phyloP scores from a whole-genome alignment of 2,329 filamentous ascomycete species.

The Beauveria varroae region DNA sequence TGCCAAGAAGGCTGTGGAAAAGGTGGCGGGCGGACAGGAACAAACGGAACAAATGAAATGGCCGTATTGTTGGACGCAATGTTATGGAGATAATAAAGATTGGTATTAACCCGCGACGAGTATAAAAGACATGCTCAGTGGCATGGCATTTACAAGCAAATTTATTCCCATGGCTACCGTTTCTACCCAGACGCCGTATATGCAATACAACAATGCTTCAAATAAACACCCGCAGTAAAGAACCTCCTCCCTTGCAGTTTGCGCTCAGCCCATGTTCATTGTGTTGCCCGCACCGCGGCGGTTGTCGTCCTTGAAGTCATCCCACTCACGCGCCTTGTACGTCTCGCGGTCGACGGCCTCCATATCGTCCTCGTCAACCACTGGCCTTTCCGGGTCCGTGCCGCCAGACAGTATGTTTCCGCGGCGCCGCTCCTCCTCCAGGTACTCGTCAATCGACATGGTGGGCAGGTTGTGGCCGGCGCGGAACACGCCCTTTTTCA shows the following conservation, averaged over 20 bases:
- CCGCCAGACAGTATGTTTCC: constrained; percentile 90
- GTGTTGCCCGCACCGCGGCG: constrained; percentile 79
- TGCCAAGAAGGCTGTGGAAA: not conserved
- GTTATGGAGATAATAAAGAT: not conserved
- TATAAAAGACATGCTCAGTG: no score
- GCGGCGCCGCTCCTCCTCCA: constrained; percentile 78
- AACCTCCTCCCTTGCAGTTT: no score
- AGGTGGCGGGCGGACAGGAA: not conserved
- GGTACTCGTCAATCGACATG: constrained; percentile 96
- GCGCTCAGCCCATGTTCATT: constrained; percentile 58
- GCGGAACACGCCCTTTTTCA: constrained; percentile 76
- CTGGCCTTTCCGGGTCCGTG: constrained; percentile 62
- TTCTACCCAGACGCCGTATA: not conserved
- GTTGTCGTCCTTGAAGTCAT: constrained; percentile 88
- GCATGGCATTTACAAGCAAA: not conserved
- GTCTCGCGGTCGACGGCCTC: constrained; percentile 85
- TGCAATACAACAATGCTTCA: not conserved
- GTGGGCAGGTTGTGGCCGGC: constrained; percentile 90
- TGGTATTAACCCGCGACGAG: not conserved
- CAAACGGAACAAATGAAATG: no score
- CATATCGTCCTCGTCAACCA: constrained; percentile 82
- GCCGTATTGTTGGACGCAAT: no score
- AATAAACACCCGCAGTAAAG: not conserved
- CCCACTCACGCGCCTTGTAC: constrained; percentile 90
- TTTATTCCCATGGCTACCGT: not conserved